phyloP scores from a whole-genome alignment of 768 basidiomycete genomes.

The Hericium alpestre region DNA sequence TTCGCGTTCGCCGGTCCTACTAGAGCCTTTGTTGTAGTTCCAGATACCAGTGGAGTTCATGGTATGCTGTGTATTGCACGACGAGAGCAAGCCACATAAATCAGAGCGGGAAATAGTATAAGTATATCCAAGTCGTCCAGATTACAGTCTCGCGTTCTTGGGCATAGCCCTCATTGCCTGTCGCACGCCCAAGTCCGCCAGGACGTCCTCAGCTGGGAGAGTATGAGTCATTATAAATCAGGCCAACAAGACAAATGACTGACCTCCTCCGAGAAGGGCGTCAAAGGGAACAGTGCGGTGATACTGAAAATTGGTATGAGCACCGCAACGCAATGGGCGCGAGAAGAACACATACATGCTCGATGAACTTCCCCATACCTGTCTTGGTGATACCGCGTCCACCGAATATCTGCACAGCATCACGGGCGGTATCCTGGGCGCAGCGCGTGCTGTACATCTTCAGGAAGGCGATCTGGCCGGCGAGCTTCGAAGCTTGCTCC shows the following conservation, averaged over 20 bases:
- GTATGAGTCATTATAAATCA: slow-evolving; percentile 1
- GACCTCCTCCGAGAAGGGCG: slow-evolving; percentile 30
- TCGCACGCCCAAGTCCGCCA: slow-evolving; percentile 68
- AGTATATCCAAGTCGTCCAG: no score
- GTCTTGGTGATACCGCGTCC: slow-evolving; percentile 78
- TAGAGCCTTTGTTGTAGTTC: no score
- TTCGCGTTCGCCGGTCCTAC: no score
- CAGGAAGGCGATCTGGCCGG: slow-evolving; percentile 73
- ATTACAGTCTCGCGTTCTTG: slow-evolving; percentile 5
- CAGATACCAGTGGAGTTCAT: no score
- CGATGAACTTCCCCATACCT: slow-evolving; percentile 73
- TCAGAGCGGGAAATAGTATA: background rate
- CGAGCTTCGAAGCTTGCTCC: slow-evolving; percentile 62
- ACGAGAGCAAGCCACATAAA: background rate
- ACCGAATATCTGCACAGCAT: slow-evolving; percentile 80
- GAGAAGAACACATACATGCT: slow-evolving; percentile 41
- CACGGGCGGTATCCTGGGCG: slow-evolving; percentile 69
- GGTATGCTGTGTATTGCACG: no score
- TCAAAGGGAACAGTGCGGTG: slow-evolving; percentile 33
- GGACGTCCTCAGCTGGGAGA: slow-evolving; percentile 54
- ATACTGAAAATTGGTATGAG: slow-evolving; percentile 19
- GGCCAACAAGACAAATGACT: slow-evolving; percentile 6
- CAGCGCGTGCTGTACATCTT: slow-evolving; percentile 69
- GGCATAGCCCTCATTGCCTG: slow-evolving; percentile 67
- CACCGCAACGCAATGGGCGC: background rate